These are phyloP conservation scores for Monosporozyma yasuniensis DNA, from an alignment of 805 yeast species.

Conservation along the genomic window DNA sequence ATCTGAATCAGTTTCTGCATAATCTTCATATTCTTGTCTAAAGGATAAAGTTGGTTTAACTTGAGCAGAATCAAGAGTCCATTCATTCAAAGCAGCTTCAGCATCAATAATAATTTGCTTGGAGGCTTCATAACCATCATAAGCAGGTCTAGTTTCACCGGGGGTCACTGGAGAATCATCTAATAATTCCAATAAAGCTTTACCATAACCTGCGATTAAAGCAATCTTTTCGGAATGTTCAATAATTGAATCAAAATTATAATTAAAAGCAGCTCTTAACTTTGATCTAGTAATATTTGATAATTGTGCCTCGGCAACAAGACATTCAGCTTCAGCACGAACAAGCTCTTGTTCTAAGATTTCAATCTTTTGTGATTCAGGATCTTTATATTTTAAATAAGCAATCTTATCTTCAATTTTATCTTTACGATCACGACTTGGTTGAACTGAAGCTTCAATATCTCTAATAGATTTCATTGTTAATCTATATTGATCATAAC, in stretches of 20 bases:
- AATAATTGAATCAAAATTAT: constrained; percentile 77
- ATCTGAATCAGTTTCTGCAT: constrained; percentile 35
- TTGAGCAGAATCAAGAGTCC: constrained; percentile 79
- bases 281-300: constrained; percentile 83
- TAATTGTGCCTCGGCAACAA: constrained; percentile 87
- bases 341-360: constrained; percentile 83
- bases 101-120: constrained; percentile 82
- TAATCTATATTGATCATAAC: constrained; percentile 78
- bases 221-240: constrained; percentile 83
- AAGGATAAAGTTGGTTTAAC: constrained; percentile 75
- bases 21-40: constrained; percentile 41
- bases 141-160: constrained; percentile 85
- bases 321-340: constrained; percentile 84
- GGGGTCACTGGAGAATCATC: constrained; percentile 84
- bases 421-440: constrained; percentile 78
- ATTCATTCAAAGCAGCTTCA: constrained; percentile 70
- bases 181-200: constrained; percentile 71
- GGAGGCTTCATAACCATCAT: constrained; percentile 82
- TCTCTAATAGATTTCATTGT: constrained; percentile 74
- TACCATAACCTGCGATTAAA: constrained; percentile 82
- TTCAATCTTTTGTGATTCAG: constrained; percentile 68
- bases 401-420: constrained; percentile 82
- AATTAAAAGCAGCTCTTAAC: constrained; percentile 73
- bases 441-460: constrained; percentile 82
- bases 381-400: constrained; percentile 74